A percentile compares a stretch with the other conserved stretches of the same genome.
phyloP scores from a whole-genome alignment of 2,329 filamentous ascomycete genomes.

The Phaeosphaeriaceae sp. region DNA sequence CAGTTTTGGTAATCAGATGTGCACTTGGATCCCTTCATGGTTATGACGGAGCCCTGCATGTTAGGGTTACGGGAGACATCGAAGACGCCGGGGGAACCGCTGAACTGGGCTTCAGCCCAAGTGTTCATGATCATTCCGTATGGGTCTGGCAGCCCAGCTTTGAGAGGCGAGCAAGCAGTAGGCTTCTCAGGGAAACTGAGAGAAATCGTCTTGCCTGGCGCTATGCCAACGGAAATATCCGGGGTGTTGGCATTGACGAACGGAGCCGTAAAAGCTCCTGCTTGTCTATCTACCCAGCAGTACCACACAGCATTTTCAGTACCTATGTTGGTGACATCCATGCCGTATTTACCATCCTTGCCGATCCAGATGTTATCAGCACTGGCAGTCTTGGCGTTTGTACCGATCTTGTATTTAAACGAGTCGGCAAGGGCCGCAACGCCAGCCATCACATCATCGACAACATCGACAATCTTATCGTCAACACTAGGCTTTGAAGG shows the following conservation, averaged over 20 bases:
- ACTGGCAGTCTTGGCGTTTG: constrained; percentile 37
- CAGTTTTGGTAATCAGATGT: constrained; percentile 51
- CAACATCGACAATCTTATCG: constrained; percentile 14
- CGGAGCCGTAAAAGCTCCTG: constrained; percentile 42
- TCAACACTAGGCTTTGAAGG: constrained; percentile 7
- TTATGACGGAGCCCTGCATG: constrained; percentile 52
- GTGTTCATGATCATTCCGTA: constrained; percentile 53
- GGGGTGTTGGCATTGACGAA: constrained; percentile 45
- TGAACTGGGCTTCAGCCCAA: constrained; percentile 54
- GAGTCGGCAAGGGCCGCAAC: constrained; percentile 27
- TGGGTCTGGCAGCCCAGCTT: constrained; percentile 37
- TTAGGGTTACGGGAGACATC: constrained; percentile 55
- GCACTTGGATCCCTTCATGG: constrained; percentile 50
- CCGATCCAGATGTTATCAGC: constrained; percentile 45
- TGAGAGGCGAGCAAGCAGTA: constrained; percentile 51
- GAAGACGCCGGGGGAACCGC: constrained; percentile 45
- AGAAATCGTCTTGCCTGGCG: constrained; percentile 43
- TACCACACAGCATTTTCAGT: constrained; percentile 40
- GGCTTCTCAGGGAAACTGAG: constrained; percentile 49
- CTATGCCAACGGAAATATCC: constrained; percentile 50
- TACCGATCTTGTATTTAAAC: constrained; percentile 31
- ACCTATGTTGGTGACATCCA: constrained; percentile 46
- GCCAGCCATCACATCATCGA: constrained; percentile 23
- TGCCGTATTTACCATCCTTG: constrained; percentile 40
- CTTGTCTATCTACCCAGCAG: constrained; percentile 39